Evolutionary conservation across 1,284 basidiomycete species (phyloP).

Genomic region (Austroboletus niveus): DNA sequence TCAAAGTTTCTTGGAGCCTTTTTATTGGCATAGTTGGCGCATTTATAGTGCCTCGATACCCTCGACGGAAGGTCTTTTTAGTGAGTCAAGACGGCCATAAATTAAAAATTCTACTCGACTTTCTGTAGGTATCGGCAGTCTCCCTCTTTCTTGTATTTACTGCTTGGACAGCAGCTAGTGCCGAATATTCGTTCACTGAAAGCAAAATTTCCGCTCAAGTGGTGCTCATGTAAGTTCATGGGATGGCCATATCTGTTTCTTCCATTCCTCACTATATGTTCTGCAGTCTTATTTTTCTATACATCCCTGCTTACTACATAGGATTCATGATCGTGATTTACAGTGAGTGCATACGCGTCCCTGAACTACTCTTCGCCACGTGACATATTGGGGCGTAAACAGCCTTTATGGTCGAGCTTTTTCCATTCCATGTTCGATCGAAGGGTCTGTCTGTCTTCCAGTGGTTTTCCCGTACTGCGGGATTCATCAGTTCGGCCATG

Average conservation of each 20-base stretch:
- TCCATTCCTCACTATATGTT: background rate
- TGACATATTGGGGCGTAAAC: background rate
- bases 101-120: background rate
- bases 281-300: conserved; percentile 7
- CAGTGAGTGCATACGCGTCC: background rate
- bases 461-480: conserved; percentile 2
- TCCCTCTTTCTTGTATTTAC: conserved; percentile 18
- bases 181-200: conserved; percentile 16
- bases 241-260: background rate
- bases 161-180: conserved; percentile 20
- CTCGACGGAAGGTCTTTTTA: conserved; percentile 8
- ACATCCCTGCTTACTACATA: background rate
- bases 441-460: conserved; percentile 6
- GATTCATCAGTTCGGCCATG: conserved; percentile 4
- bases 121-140: conserved; percentile 5
- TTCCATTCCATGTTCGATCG: conserved; percentile 13
- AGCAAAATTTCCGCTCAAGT: background rate
- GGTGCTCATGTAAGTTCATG: conserved; percentile 7
- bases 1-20: too few relatives aligned
- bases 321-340: background rate
- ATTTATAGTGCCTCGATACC: too few relatives aligned
- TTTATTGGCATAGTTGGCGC: too few relatives aligned
- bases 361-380: background rate
- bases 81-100: conserved; percentile 4
- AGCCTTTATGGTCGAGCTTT: conserved; percentile 14